A percentile compares a stretch with the other conserved stretches of the same genome.
These are phyloP conservation scores for Aureobasidium mangrovei DNA, from an alignment of 2,329 filamentous ascomycete species.

Conservation along the genomic window DNA sequence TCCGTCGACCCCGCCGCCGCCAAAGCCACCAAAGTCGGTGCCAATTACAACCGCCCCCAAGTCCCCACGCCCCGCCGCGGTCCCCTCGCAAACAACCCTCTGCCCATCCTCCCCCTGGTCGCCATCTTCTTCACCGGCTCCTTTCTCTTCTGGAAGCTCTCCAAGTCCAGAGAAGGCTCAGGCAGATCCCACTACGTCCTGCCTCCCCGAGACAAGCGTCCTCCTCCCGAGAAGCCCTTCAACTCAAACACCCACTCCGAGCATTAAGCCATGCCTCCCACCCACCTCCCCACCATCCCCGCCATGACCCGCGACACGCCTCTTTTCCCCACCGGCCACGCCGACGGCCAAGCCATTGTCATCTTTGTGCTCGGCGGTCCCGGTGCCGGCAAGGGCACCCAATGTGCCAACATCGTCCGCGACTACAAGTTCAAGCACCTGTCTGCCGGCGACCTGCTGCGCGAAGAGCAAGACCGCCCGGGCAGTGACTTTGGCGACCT, in stretches of 20 bases:
- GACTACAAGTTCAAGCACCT: slow-evolving; percentile 90
- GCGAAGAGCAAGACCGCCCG: slow-evolving; percentile 81
- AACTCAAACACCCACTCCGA: slow-evolving; percentile 14
- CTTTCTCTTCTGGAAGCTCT: slow-evolving; percentile 38
- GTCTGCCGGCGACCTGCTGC: slow-evolving; percentile 84
- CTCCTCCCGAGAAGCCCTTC: slow-evolving; percentile 7
- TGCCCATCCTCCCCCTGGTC: slow-evolving; percentile 38
- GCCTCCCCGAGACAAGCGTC: slow-evolving; percentile 22
- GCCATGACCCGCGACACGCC: slow-evolving; percentile 52
- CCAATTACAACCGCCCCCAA: slow-evolving; percentile 14
- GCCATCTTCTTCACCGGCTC: slow-evolving; percentile 39
- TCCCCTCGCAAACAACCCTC: slow-evolving; percentile 24
- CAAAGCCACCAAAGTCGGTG: slow-evolving; percentile 6
- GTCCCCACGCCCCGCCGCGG: slow-evolving; percentile 16
- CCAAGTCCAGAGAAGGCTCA: slow-evolving; percentile 35
- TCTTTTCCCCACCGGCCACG: slow-evolving; percentile 55
- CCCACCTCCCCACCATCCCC: slow-evolving; percentile 28
- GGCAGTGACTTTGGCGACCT: slow-evolving; percentile 85
- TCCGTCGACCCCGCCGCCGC: slow-evolving; percentile 7
- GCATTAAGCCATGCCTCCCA: slow-evolving; percentile 23
- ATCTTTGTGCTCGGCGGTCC: slow-evolving; percentile 94
- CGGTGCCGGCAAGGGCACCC: slow-evolving; percentile 92
- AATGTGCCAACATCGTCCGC: slow-evolving; percentile 78
- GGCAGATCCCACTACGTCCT: slow-evolving; percentile 22
- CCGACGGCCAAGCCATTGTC: slow-evolving; percentile 63